Conservation (phyloP, 257 asterid species). For the Verbascum thapsus region DNA sequence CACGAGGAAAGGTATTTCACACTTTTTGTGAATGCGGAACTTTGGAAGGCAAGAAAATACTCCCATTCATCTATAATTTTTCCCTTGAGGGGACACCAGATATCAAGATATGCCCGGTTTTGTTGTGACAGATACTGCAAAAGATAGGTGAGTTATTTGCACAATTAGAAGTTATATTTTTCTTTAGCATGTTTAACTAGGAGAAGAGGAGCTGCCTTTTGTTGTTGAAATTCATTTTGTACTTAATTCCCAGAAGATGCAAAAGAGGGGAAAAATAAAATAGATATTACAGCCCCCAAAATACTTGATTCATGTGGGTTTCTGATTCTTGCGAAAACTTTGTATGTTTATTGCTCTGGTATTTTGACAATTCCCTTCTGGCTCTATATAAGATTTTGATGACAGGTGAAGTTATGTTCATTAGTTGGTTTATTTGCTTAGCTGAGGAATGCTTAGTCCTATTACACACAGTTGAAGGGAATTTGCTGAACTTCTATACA, state of each 20-base stretch:
- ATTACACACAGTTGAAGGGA: too few relatives aligned
- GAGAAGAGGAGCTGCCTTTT: conserved; percentile 4
- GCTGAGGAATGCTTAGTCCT: too few relatives aligned
- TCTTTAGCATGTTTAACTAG: too few relatives aligned
- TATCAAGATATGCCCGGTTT: neutral
- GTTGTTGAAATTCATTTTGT: neutral
- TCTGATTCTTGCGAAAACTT: neutral
- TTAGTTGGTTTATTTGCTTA: too few relatives aligned
- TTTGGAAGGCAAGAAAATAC: neutral
- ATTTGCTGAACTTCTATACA: too few relatives aligned
- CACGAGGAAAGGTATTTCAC: neutral
- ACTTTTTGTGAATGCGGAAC: neutral
- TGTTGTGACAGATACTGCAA: conserved; percentile 7
- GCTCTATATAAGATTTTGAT: neutral
- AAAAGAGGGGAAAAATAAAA: neutral
- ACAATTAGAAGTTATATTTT: too few relatives aligned
- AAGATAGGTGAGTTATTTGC: conserved; percentile 11
- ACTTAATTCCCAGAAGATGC: conserved; percentile 6
- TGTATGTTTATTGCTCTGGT: neutral
- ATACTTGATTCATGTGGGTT: conserved; percentile 9
- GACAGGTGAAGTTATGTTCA: too few relatives aligned
- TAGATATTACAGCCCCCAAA: neutral
- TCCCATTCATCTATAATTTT: conserved; percentile 1
- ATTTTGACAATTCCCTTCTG: neutral
- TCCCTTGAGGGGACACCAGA: too few relatives aligned